These are phyloP conservation scores for Carex arenaria DNA, from an alignment of 202 grass and related monocot species.

Conservation along the genomic window DNA sequence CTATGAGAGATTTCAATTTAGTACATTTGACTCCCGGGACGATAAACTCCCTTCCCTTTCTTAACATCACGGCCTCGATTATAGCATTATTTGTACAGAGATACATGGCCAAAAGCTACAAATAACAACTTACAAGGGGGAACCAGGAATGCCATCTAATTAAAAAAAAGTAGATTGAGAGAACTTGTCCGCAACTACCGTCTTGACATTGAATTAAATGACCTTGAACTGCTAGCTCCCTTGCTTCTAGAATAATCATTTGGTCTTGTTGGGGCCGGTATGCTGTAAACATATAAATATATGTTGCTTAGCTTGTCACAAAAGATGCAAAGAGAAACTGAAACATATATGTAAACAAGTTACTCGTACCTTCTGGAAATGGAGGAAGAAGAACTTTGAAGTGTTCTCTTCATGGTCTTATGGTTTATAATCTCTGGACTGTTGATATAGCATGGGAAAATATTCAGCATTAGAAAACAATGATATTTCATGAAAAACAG, in stretches of 20 bases:
- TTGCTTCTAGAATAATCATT: conserved; percentile 18
- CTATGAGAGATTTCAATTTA: background rate
- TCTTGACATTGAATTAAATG: conserved; percentile 20
- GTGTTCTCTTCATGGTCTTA: conserved; percentile 22
- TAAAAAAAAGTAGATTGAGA: background rate
- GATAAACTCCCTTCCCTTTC: background rate
- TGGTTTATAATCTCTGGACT: conserved; percentile 34
- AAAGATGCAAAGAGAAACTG: background rate
- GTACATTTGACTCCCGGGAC: background rate
- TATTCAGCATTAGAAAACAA: background rate
- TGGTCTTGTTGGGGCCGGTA: conserved; percentile 9
- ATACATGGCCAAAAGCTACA: background rate
- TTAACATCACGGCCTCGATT: background rate
- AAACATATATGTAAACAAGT: background rate
- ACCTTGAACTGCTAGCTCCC: conserved; percentile 21
- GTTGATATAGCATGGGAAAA: background rate
- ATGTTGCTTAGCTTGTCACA: background rate
- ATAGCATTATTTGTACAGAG: background rate
- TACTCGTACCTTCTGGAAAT: conserved; percentile 17
- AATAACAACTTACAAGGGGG: background rate
- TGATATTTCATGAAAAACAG: background rate
- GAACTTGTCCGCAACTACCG: background rate
- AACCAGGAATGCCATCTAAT: background rate
- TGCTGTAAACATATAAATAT: conserved; percentile 20
- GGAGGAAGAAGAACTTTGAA: conserved; percentile 21